Percentiles rank a stretch among this genome's conserved stretches.
Evolutionary conservation across 805 yeast genomes (phyloP).

Genomic region (Komagataella mondaviorum): DNA sequence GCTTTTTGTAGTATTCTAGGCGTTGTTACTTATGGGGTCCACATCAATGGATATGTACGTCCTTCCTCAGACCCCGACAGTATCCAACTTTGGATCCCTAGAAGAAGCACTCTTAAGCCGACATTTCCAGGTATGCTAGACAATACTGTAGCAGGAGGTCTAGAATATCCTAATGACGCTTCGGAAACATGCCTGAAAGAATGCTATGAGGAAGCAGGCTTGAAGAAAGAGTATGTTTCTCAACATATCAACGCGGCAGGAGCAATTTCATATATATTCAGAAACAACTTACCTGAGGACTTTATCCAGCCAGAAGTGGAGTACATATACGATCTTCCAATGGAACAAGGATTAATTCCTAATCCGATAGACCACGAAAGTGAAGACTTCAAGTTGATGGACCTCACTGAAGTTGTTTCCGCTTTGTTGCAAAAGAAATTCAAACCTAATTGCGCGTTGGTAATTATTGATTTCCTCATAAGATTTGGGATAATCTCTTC

Average conservation of each 20-base stretch:
- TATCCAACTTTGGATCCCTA: constrained; percentile 69
- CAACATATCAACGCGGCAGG: constrained; percentile 40
- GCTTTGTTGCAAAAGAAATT: constrained; percentile 48
- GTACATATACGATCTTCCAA: constrained; percentile 58
- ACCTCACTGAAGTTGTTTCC: constrained; percentile 37
- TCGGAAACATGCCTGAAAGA: constrained; percentile 77
- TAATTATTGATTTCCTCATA: constrained; percentile 74
- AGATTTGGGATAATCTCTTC: constrained; percentile 67
- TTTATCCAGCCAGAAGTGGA: constrained; percentile 86
- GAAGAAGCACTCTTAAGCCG: constrained; percentile 62
- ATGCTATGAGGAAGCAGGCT: constrained; percentile 82
- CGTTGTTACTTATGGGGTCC: constrained; percentile 82
- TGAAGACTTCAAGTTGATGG: constrained; percentile 53
- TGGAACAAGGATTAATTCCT: constrained; percentile 34
- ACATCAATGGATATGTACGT: constrained; percentile 66
- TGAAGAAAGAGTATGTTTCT: constrained; percentile 36
- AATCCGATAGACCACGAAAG: constrained; percentile 65
- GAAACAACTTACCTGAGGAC: constrained; percentile 27
- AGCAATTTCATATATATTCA: constrained; percentile 51
- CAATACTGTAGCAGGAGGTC: constrained; percentile 91
- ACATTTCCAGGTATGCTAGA: constrained; percentile 90
- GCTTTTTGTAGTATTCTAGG: constrained; percentile 76
- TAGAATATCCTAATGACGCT: constrained; percentile 69
- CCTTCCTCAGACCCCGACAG: constrained; percentile 13
- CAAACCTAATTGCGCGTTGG: constrained; percentile 81